phyloP scores from a whole-genome alignment of 495 filamentous ascomycete genomes.

The Penicillium subrubescens region DNA sequence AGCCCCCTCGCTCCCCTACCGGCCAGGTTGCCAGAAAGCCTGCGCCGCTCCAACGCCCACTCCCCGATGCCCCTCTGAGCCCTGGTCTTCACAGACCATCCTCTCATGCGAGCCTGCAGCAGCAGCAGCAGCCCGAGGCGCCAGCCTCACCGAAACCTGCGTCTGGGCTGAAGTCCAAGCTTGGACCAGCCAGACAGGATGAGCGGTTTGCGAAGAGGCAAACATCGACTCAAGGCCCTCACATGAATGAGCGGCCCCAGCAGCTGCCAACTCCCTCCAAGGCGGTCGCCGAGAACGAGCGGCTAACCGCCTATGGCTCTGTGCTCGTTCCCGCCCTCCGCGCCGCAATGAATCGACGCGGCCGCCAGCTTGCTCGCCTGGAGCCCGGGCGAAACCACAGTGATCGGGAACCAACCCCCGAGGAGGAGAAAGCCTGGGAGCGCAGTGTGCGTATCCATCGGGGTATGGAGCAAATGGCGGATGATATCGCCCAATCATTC shows the following conservation, averaged over 20 bases:
- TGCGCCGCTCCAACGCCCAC: constrained; percentile 15
- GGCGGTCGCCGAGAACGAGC: constrained; percentile 14
- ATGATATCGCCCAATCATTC: constrained; percentile 74
- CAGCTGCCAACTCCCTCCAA: constrained; percentile 1
- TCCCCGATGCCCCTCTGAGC: constrained; percentile 9
- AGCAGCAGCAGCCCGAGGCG: constrained; percentile 12
- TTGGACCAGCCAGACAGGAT: constrained; percentile 20
- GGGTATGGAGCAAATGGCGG: constrained; percentile 73
- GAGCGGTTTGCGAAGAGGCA: constrained; percentile 9
- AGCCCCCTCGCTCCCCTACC: constrained; percentile 48
- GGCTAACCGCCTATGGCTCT: constrained; percentile 34
- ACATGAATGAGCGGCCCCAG: constrained; percentile 7
- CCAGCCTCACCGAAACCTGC: constrained; percentile 9
- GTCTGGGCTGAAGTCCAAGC: constrained; percentile 30
- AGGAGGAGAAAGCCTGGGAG: constrained; percentile 38
- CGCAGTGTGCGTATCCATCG: constrained; percentile 77
- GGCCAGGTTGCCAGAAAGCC: constrained; percentile 25
- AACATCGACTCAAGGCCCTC: constrained; percentile 12
- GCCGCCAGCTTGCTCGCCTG: constrained; percentile 31
- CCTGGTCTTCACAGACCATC: constrained; percentile 3
- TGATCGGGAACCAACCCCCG: constrained; percentile 11
- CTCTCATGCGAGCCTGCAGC: constrained; percentile 3
- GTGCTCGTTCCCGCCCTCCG: constrained; percentile 91
- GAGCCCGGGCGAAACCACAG: constrained; percentile 22
- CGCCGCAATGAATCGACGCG: constrained; percentile 80